These are phyloP conservation scores for Hydnum rufescens DNA, from an alignment of 768 basidiomycete species.

Conservation along the genomic window DNA sequence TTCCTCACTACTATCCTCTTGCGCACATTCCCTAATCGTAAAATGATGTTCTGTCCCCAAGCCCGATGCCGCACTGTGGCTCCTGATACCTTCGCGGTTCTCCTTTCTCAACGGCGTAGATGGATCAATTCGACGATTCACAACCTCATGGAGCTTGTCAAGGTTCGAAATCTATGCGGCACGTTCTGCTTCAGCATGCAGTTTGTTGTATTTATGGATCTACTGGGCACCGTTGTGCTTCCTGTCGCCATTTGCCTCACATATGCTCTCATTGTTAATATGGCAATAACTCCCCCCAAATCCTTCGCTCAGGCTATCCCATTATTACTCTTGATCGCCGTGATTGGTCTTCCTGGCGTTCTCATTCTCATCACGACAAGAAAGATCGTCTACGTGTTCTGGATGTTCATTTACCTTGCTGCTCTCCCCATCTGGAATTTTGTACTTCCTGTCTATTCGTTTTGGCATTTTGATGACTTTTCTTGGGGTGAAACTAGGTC, in stretches of 20 bases:
- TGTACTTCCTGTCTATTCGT: conserved; percentile 81
- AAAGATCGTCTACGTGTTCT: conserved; percentile 89
- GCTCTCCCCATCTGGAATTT: conserved; percentile 97
- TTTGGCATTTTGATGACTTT: conserved; percentile 99
- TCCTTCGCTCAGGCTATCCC: conserved; percentile 89
- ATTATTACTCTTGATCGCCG: conserved; percentile 67
- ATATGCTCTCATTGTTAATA: conserved; percentile 66
- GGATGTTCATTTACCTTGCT: conserved; percentile 90
- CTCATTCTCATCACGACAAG: conserved; percentile 86
- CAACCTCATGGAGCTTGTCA: conserved; percentile 96
- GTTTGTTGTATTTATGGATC: conserved; percentile 96
- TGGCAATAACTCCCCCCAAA: conserved; percentile 61
- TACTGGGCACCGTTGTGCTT: conserved; percentile 76
- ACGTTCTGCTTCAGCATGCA: conserved; percentile 99
- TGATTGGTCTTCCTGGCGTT: conserved; percentile 82
- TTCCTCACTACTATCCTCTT: conserved; percentile 94
- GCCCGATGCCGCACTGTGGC: conserved; percentile 89
- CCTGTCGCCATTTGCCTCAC: conserved; percentile 88
- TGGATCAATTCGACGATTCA: conserved; percentile 99
- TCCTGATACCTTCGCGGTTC: conserved; percentile 81
- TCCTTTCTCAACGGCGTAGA: conserved; percentile 89
- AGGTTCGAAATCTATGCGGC: conserved; percentile 90
- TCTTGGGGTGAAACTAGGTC: conserved; percentile 98
- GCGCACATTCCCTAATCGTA: conserved; percentile 92
- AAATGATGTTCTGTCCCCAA: conserved; percentile 99